phyloP scores from a whole-genome alignment of 228 moss, liverwort and hornwort species.

The Sphagnum magellanicum region DNA sequence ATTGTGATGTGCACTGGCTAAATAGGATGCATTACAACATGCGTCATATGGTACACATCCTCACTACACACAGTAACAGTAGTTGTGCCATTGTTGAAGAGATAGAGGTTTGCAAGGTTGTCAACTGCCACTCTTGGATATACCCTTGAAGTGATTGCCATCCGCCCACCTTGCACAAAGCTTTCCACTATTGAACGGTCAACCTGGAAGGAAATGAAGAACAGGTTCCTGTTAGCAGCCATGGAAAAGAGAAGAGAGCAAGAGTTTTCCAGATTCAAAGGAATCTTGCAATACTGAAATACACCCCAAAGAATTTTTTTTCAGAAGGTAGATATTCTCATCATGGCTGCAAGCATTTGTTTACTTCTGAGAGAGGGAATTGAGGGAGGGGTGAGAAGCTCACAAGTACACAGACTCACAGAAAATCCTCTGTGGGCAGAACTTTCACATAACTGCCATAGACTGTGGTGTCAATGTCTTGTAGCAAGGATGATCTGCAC shows the following conservation, averaged over 20 bases:
- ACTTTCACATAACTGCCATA: conserved; percentile 65
- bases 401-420: conserved; percentile 70
- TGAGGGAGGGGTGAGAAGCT: conserved; percentile 5
- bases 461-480: conserved; percentile 56
- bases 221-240: too few species aligned
- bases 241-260: too few species aligned
- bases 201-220: conserved; percentile 7
- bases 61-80: conserved; percentile 31
- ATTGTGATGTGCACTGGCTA: too few species aligned
- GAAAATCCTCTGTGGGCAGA: conserved; percentile 40
- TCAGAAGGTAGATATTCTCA: too few species aligned
- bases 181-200: conserved; percentile 81
- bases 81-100: conserved; percentile 79
- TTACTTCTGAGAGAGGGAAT: too few species aligned
- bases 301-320: too few species aligned
- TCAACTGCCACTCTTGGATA: conserved; percentile 50
- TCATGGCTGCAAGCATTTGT: too few species aligned
- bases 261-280: too few species aligned
- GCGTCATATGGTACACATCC: conserved; percentile 45
- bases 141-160: conserved; percentile 64
- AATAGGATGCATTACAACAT: too few species aligned
- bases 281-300: too few species aligned
- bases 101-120: conserved; percentile 26
- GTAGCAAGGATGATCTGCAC: conserved; percentile 64
- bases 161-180: conserved; percentile 63